Base-by-base conservation (phyloP, 352 stramenopile species). In the Pythium sp. region DNA sequence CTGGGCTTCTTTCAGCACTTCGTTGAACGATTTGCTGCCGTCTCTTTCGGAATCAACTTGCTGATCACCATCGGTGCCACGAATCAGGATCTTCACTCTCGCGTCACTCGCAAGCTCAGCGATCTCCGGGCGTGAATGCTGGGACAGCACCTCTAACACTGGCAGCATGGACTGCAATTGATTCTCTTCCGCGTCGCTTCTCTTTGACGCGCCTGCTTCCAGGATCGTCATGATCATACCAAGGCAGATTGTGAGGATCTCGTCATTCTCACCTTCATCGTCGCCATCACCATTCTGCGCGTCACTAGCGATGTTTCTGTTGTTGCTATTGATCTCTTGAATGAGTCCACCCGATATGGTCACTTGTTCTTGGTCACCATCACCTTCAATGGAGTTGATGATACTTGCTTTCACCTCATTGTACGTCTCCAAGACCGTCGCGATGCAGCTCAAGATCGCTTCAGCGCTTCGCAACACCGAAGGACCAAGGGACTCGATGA, bases 141-240 rank as follows among this genome's bases (percentile, higher is more conserved):
- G 43, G 22, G 88, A 93, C 5, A 95, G 61, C 12, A 65, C 41
- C 61, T 92, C 80, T 30, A 95, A 54, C 18, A 92, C 75, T 18
- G 84, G 80, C 26, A 94, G 71, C 80, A 95, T 84, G 24, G 68
- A 57, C 43, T 71, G 68, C 32, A 95, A 74, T 28, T 89, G 74
- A 3, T 65, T 64, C 67, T 95, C 87, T 59, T 95, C 88, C 0
- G 60, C 38, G 2, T 80, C 71, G 18, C 72, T 80, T 11, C 88
- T 84, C 18, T 65, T 70, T 0, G 74, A 68, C 0, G 80, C 78
- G 0, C 88, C 88, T 24, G 81, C 85, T 60, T 95, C 85, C 1
- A 95, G 61, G 46, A 95, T 94, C 9, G 88, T 95, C 68, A 87
- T 82, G 2, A 93, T 65, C 34, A 95, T 73, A 0, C 88, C 86